Base-by-base conservation (phyloP, 225 moss, liverwort and hornwort genomes). In the Asterella californica region DNA sequence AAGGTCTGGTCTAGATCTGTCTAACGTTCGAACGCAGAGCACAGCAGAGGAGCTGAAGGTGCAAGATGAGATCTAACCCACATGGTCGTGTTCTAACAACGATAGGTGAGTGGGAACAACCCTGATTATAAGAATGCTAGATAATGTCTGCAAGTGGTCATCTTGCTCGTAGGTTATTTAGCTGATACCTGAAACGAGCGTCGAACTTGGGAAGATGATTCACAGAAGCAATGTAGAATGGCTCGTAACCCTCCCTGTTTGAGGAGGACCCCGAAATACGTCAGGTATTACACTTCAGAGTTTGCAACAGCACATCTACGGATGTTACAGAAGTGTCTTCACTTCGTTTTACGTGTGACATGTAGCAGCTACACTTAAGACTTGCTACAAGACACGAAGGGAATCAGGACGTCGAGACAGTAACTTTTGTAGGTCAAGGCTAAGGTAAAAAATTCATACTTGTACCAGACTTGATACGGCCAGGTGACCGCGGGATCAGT, bases 221-320 rank as follows among this genome's bases (percentile, higher is more conserved):
- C 68, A 48, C 45, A 30, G 83, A 76, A 49, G 80, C 81, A 54
- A 86, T 53, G 55, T 80, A 83, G 75, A 77, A 86, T 6, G 86
- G 86, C 42, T 86, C 83, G 49, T 86, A 86, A 30, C 83, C 83
- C 70, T 86, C 86, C 63, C 86, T 86, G 83, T 70, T 67, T 29
- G 14, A 32, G 24, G 15, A 42, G 46, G 1, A 70, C 38, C 11
- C n/a, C 12, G 32, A 34, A 27, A 9, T 9, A 60, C 33, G 54
- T 34, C 7, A 67, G 15, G 2, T 36, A 21, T 27, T 32, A 61
- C 6, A 27, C 15, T 57, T 2, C 0, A 11, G 64, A 64, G 27
- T 14, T 12, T n/a, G 24, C 14, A 64, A 24, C 5, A 5, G 5
- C 5, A 11, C 57, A 57, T 57, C 18, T 21, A 57, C 57, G 21